Evolutionary conservation across 352 stramenopile genomes (phyloP).

Genomic region (Elongisporangium anandrum): DNA sequence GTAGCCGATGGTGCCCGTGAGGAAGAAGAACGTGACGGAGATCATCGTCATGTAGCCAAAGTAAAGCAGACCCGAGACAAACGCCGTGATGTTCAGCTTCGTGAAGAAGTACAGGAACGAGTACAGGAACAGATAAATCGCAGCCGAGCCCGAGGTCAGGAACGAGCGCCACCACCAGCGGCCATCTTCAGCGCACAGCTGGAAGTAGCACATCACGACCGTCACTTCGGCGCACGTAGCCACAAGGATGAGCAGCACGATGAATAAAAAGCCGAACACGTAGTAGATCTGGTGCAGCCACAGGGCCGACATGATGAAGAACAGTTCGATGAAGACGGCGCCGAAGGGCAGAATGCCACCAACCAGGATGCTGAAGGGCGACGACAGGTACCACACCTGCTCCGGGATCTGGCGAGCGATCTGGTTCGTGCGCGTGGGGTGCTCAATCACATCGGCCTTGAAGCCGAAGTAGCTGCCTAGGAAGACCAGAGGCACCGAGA

Average conservation of each 20-base stretch:
- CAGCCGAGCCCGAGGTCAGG: slow-evolving; percentile 93
- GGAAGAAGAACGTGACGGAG: slow-evolving; percentile 96
- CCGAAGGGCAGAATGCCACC: slow-evolving; percentile 99
- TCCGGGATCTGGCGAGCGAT: slow-evolving; percentile 90
- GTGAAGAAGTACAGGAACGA: slow-evolving; percentile 98
- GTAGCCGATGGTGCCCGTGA: slow-evolving; percentile 96
- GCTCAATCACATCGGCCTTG: slow-evolving; percentile 80
- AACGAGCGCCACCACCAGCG: slow-evolving; percentile 98
- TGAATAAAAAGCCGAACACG: slow-evolving; percentile 99
- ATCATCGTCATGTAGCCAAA: slow-evolving; percentile 99
- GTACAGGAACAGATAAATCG: slow-evolving; percentile 99
- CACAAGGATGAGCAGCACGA: slow-evolving; percentile 97
- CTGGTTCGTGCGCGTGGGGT: slow-evolving; percentile 89
- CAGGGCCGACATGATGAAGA: slow-evolving; percentile 99
- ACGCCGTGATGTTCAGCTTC: slow-evolving; percentile 96
- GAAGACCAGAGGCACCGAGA: slow-evolving; percentile 98
- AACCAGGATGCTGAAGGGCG: slow-evolving; percentile 93
- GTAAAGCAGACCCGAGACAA: slow-evolving; percentile 95
- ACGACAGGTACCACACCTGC: slow-evolving; percentile 95
- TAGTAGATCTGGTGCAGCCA: slow-evolving; percentile 99
- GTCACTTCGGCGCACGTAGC: slow-evolving; percentile 98
- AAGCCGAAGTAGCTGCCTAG: slow-evolving; percentile 97
- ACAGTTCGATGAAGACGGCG: slow-evolving; percentile 99
- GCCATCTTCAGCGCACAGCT: slow-evolving; percentile 99
- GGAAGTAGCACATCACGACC: slow-evolving; percentile 99